A percentile compares a stretch with the other conserved stretches of the same genome.
Evolutionary conservation across 2,329 filamentous ascomycete genomes (phyloP).

Genomic region (Endoconidiophora polonica): DNA sequence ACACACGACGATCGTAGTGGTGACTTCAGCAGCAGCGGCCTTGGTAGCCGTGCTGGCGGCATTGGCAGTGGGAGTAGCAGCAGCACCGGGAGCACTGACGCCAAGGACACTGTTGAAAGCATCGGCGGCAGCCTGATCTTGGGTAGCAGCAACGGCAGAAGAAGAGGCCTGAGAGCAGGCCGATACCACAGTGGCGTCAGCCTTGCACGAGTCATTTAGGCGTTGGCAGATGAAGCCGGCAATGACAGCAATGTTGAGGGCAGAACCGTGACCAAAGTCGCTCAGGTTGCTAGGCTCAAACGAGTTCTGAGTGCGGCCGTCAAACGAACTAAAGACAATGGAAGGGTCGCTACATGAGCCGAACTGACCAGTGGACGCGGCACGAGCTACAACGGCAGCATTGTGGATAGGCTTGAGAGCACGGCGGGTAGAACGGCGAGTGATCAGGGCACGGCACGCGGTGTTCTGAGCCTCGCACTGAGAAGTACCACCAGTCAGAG

Average conservation of each 20-base stretch:
- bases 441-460: slow-evolving; percentile 20
- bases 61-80: not conserved
- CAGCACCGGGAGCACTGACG: not conserved
- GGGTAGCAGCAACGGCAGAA: slow-evolving; percentile 14
- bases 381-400: not conserved
- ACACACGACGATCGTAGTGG: slow-evolving; percentile 8
- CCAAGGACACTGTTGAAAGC: slow-evolving; percentile 15
- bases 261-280: slow-evolving; percentile 37
- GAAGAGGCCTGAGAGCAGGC: slow-evolving; percentile 14
- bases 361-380: slow-evolving; percentile 17
- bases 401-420: slow-evolving; percentile 2
- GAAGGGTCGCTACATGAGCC: slow-evolving; percentile 31
- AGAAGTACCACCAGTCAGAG: slow-evolving; percentile 17
- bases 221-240: slow-evolving; percentile 31
- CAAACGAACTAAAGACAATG: slow-evolving; percentile 31
- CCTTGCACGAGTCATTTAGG: slow-evolving; percentile 20
- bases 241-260: slow-evolving; percentile 24
- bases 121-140: slow-evolving; percentile 17
- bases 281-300: slow-evolving; percentile 24
- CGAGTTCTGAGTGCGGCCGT: slow-evolving; percentile 28
- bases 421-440: slow-evolving; percentile 13
- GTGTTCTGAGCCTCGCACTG: slow-evolving; percentile 28
- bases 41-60: not conserved
- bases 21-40: not conserved
- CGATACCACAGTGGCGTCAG: slow-evolving; percentile 14